These are phyloP conservation scores for Blepharisma stoltei DNA, from an alignment of 73 alveolate genomes.

Conservation along the genomic window DNA sequence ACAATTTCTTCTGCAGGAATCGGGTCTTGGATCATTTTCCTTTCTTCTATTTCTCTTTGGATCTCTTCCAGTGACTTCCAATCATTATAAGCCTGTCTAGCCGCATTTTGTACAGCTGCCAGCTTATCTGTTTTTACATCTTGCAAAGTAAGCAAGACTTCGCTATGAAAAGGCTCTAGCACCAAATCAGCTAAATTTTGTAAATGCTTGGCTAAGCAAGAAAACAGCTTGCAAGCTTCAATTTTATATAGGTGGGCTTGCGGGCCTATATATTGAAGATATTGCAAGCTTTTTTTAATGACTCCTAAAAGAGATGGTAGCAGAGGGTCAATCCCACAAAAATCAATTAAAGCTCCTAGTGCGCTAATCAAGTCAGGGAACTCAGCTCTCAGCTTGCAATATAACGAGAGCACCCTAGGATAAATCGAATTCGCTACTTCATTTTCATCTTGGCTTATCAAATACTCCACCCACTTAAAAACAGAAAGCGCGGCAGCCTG, in stretches of 20 bases:
- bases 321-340: neutral
- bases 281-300: slow-evolving; percentile 17
- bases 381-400: neutral
- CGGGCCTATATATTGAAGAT: neutral
- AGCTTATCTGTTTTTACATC: slow-evolving; percentile 24
- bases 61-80: slow-evolving; percentile 3
- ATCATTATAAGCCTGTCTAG: slow-evolving; percentile 18
- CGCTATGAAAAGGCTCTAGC: slow-evolving; percentile 5
- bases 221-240: slow-evolving; percentile 27
- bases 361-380: slow-evolving; percentile 24
- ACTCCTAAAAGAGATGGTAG: neutral
- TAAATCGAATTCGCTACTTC: neutral
- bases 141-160: neutral
- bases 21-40: neutral
- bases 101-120: slow-evolving; percentile 19
- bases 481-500: slow-evolving; percentile 5
- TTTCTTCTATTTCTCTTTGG: slow-evolving; percentile 17
- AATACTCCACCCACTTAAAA: slow-evolving; percentile 13
- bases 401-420: neutral
- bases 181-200: slow-evolving; percentile 20
- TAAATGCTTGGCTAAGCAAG: neutral
- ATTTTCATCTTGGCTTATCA: neutral
- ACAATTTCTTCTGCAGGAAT: neutral
- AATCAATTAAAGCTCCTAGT: slow-evolving; percentile 1
- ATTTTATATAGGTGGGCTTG: slow-evolving; percentile 10